A percentile compares a stretch with the other conserved stretches of the same genome.
Evolutionary conservation across 768 basidiomycete genomes (phyloP).

Genomic region (Cantharellus cinnabarinus): DNA sequence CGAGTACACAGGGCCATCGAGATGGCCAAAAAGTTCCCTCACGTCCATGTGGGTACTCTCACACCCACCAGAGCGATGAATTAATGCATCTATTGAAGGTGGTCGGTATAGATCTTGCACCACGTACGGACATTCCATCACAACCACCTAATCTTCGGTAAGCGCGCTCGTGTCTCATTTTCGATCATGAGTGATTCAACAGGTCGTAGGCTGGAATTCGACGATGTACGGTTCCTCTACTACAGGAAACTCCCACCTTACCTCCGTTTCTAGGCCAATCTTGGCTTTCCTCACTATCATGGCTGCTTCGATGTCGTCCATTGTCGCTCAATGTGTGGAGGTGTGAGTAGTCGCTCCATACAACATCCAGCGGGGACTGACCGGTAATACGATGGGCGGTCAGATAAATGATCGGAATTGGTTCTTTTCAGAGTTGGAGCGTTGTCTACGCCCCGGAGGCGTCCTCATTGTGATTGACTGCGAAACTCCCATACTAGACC

Average conservation of each 20-base stretch:
- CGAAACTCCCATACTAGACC: constrained; percentile 7
- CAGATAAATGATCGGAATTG: constrained; percentile 17
- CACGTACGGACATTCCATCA: constrained; percentile 1
- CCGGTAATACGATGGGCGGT: too few relatives aligned
- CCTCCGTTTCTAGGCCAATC: constrained; percentile 13
- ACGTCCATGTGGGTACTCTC: constrained; percentile 10
- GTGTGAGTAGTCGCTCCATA: constrained; percentile 11
- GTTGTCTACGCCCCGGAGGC: constrained; percentile 16
- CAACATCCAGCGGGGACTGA: too few relatives aligned
- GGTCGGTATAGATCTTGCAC: constrained; percentile 18
- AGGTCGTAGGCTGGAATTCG: constrained; percentile 16
- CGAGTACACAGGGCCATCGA: constrained; percentile 15
- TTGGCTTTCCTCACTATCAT: constrained; percentile 18
- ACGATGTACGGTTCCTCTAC: constrained; percentile 14
- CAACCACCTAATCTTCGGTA: background rate
- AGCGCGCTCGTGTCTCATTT: background rate
- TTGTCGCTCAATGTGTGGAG: constrained; percentile 15
- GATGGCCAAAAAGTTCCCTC: constrained; percentile 17
- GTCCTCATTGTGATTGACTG: constrained; percentile 16
- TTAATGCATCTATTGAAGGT: constrained; percentile 5
- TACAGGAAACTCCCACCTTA: background rate
- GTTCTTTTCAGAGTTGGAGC: constrained; percentile 14
- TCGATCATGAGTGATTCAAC: background rate
- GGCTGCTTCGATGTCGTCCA: constrained; percentile 17
- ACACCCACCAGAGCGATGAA: background rate